phyloP scores from a whole-genome alignment of 1,139 yeast genomes.

The Arxiozyma telluris region DNA sequence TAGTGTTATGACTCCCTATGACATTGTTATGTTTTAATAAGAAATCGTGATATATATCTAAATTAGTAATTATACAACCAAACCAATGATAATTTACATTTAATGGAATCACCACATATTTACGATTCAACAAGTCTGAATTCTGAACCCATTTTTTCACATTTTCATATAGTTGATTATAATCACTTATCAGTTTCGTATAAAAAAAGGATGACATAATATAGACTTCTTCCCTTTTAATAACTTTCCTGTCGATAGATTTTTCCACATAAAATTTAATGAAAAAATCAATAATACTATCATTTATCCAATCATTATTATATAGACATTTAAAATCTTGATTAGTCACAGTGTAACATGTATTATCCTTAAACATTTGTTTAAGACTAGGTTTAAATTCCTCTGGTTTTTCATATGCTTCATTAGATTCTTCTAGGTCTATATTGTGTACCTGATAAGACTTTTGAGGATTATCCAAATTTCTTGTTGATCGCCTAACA shows the following conservation, averaged over 20 bases:
- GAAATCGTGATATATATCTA: constrained; percentile 21
- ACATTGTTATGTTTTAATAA: constrained; percentile 4
- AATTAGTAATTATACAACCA: constrained; percentile 56
- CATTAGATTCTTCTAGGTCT: constrained; percentile 41
- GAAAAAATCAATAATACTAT: constrained; percentile 63
- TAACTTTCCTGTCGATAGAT: constrained; percentile 21
- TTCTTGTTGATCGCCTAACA: constrained; percentile 5
- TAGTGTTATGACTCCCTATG: background rate
- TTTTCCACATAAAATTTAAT: constrained; percentile 47
- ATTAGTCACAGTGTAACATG: constrained; percentile 43
- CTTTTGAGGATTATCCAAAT: background rate
- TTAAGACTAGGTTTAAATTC: constrained; percentile 47
- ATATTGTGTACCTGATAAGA: constrained; percentile 13
- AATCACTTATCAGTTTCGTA: constrained; percentile 45
- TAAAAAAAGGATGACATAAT: constrained; percentile 82
- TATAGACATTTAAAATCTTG: constrained; percentile 61
- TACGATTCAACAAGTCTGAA: constrained; percentile 52
- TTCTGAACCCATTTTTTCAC: constrained; percentile 75
- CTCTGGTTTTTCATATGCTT: constrained; percentile 38
- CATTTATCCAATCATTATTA: constrained; percentile 70
- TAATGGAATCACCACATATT: constrained; percentile 69
- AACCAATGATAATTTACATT: constrained; percentile 85
- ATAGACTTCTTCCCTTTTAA: constrained; percentile 37
- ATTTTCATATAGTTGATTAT: constrained; percentile 45
- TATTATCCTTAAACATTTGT: constrained; percentile 41